Evolutionary conservation across 306 rosid species (phyloP), one percentile per base, ranked within the genome.

Genomic region (Quercus ilex): DNA sequence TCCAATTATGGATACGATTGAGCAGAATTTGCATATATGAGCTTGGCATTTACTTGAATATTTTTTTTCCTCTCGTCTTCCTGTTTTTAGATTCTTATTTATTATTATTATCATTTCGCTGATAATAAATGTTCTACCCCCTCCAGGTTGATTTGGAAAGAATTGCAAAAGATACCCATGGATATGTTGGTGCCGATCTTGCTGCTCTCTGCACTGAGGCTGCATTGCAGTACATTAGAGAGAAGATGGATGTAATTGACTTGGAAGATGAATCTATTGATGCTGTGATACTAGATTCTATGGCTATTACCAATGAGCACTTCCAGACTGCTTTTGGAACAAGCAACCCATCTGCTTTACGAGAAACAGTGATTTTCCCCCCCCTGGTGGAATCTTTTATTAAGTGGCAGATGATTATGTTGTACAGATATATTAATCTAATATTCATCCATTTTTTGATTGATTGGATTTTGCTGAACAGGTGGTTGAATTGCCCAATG

Each of bases 151-250:
- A 90, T 85, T 73, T 88, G 30, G 87, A 83, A 74, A 84, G 84
- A 78, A 90, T 90, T 77, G 41, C 89, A 67, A 86, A 86, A 74
- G 89, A 88, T 58, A 88, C 92, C 1, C 94, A 90, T 81, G 90
- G 94, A 1, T 90, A 90, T 86, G 92, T 90, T 79, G 94, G 94
- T 72, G 90, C 90, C 18, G 92, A 90, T 71, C 90, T 90, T 77
- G 94, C 92, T 60, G 94, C 94, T 73, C 92, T 90, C 67, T 90
- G 94, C 72, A 90, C 90, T 38, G 91, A 90, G 86, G 94, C 94
- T 69, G 90, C 94, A 33, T 69, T 90, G 73, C 94, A 90, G 71
- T 90, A 91, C 85, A 90, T 90, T 70, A 84, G 94, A 75, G 94
- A 90, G 85, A 90, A 90, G 75, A 90, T 90, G 94, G 94, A 90